Conservation (phyloP, 2,329 filamentous ascomycete genomes). For the Zymoseptoria crescenta region DNA sequence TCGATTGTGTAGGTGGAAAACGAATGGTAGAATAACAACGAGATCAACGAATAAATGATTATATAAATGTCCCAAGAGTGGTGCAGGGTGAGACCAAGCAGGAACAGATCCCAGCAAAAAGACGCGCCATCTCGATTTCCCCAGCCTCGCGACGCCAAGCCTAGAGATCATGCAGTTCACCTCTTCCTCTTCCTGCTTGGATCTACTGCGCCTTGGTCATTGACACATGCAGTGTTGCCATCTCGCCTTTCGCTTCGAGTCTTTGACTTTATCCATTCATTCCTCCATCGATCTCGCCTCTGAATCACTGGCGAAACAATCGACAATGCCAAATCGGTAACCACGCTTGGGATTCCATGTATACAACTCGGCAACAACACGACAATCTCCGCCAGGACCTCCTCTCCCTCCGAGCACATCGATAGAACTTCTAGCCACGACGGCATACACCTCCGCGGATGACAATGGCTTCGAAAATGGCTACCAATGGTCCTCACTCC, state of each 20-base stretch:
- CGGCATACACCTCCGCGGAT: neutral
- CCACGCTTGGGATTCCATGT: neutral
- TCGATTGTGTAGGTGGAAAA: neutral
- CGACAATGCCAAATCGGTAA: neutral
- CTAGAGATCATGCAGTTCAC: neutral
- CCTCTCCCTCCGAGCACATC: neutral
- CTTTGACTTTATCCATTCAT: neutral
- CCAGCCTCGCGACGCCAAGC: neutral
- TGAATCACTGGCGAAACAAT: neutral
- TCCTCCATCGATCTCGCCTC: neutral
- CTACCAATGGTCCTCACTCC: conserved; percentile 59
- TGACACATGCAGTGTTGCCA: neutral
- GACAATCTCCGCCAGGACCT: neutral
- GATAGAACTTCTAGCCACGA: neutral
- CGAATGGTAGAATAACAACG: neutral
- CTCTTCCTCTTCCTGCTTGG: neutral
- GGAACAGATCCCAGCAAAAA: neutral
- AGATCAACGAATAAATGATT: neutral
- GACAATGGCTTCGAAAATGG: conserved; percentile 13
- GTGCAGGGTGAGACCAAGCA: neutral
- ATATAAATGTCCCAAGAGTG: neutral
- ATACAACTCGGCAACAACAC: neutral
- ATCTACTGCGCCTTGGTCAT: neutral
- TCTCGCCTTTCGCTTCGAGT: neutral
- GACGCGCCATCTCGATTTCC: neutral